Percentiles rank a stretch among this genome's conserved stretches.
These are phyloP conservation scores for Helianthus tuberosus DNA, from an alignment of 129 eudicot species.

Conservation along the genomic window DNA sequence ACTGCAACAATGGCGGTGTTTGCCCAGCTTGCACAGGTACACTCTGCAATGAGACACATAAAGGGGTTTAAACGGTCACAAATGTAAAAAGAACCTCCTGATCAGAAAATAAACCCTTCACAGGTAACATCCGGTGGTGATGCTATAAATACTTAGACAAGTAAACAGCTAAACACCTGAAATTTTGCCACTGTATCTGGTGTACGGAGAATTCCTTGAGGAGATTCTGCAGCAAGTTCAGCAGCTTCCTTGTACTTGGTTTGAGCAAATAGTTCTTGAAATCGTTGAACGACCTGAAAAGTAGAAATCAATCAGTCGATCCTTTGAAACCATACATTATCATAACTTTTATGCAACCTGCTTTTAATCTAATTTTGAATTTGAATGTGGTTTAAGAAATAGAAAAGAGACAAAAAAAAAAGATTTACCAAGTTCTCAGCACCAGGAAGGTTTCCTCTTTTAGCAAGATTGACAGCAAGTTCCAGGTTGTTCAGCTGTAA, in stretches of 20 bases:
- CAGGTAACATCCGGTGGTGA: constrained; percentile 10
- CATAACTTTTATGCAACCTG: constrained; percentile 11
- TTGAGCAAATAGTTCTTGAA: constrained; percentile 98
- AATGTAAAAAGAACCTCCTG: neutral
- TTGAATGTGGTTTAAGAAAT: constrained; percentile 5
- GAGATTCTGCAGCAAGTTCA: constrained; percentile 99
- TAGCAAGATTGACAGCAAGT: constrained; percentile 99
- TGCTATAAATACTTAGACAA: neutral
- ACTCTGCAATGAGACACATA: constrained; percentile 58
- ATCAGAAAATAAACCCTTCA: neutral
- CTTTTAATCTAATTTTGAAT: neutral
- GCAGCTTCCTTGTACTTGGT: constrained; percentile 99
- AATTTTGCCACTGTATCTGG: constrained; percentile 98
- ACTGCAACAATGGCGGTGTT: constrained; percentile 94
- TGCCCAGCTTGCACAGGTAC: constrained; percentile 99
- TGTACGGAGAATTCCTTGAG: constrained; percentile 96
- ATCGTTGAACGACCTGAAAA: constrained; percentile 91
- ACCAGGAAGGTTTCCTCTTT: constrained; percentile 98
- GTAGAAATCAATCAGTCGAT: constrained; percentile 14
- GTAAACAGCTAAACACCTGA: constrained; percentile 75
- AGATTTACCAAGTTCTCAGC: constrained; percentile 88
- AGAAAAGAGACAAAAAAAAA: neutral
- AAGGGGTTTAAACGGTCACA: constrained; percentile 3
- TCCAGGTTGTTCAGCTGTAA: constrained; percentile 90
- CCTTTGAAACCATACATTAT: constrained; percentile 6